Conservation (phyloP, 1,284 basidiomycete species). For the Meripilus lineatus region DNA sequence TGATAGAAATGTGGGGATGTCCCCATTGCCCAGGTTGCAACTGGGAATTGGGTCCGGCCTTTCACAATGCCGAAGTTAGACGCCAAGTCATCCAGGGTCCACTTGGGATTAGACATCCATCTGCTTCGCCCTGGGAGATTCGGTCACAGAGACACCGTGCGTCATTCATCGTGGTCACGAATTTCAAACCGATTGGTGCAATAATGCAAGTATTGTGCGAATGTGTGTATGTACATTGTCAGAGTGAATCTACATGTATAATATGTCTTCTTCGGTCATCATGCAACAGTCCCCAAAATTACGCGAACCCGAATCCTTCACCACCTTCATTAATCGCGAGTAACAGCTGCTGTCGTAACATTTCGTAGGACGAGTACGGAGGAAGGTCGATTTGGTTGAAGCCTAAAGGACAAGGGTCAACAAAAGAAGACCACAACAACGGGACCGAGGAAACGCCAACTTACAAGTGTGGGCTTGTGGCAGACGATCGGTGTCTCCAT, state of each 20-base stretch:
- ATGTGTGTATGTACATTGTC: slow-evolving; percentile 6
- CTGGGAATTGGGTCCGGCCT: too few relatives aligned
- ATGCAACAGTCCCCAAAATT: slow-evolving; percentile 12
- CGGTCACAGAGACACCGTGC: too few relatives aligned
- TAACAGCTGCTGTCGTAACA: slow-evolving; percentile 82
- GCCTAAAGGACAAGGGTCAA: slow-evolving; percentile 42
- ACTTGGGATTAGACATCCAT: too few relatives aligned
- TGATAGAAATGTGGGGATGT: too few relatives aligned
- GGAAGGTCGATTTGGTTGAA: slow-evolving; percentile 89
- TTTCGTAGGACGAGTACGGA: slow-evolving; percentile 90
- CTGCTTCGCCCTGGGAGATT: too few relatives aligned
- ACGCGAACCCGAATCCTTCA: slow-evolving; percentile 87
- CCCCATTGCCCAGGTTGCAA: too few relatives aligned
- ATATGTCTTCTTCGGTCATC: not conserved
- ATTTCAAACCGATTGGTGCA: too few relatives aligned
- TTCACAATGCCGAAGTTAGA: too few relatives aligned
- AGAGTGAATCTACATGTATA: slow-evolving; percentile 1
- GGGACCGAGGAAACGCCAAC: too few relatives aligned
- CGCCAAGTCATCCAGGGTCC: too few relatives aligned
- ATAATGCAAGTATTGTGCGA: not conserved
- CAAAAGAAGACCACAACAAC: too few relatives aligned
- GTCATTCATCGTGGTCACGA: too few relatives aligned
- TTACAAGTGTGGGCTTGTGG: slow-evolving; percentile 90
- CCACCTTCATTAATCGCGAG: slow-evolving; percentile 93
- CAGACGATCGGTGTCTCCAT: slow-evolving; percentile 80